Conservation (phyloP, 768 basidiomycete species). For the Boletellus sp. region DNA sequence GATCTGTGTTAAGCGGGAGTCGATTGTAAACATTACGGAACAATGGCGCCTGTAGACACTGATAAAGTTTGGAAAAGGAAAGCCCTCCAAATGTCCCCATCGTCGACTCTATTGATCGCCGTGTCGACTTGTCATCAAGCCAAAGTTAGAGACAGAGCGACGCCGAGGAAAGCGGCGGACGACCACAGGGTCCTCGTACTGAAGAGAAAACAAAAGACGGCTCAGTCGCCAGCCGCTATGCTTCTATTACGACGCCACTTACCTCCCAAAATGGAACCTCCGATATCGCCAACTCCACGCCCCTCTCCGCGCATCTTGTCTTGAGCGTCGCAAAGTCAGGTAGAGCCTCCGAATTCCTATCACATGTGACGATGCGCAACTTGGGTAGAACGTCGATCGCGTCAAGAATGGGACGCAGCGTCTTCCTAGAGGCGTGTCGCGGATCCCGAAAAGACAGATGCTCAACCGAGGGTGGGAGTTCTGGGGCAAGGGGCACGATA, state of each 20-base stretch:
- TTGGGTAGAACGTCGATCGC: conserved; percentile 33
- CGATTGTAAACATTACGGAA: too few relatives aligned
- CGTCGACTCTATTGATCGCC: conserved; percentile 3
- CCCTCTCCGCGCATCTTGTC: conserved; percentile 28
- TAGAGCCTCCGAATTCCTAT: conserved; percentile 19
- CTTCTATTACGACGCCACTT: conserved; percentile 13
- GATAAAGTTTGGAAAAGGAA: too few relatives aligned
- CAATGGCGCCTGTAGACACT: too few relatives aligned
- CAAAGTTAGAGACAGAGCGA: conserved; percentile 36
- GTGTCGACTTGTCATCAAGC: conserved; percentile 25
- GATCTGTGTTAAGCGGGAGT: too few relatives aligned
- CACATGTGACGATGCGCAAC: conserved; percentile 37
- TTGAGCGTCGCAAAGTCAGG: conserved; percentile 24
- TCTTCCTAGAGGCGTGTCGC: conserved; percentile 15
- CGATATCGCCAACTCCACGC: conserved; percentile 27
- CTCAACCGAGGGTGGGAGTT: conserved; percentile 37
- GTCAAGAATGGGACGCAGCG: conserved; percentile 29
- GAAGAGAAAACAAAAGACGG: neutral
- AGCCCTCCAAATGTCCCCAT: too few relatives aligned
- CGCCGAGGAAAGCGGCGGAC: conserved; percentile 34
- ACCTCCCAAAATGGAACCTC: conserved; percentile 36
- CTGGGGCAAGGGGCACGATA: conserved; percentile 28
- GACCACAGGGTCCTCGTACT: conserved; percentile 38
- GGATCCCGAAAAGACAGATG: conserved; percentile 39
- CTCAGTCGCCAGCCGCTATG: neutral